Evolutionary conservation across 2,329 filamentous ascomycete genomes (phyloP), one percentile per base, ranked within the genome.

Genomic region (Sarocladium kiliense): DNA sequence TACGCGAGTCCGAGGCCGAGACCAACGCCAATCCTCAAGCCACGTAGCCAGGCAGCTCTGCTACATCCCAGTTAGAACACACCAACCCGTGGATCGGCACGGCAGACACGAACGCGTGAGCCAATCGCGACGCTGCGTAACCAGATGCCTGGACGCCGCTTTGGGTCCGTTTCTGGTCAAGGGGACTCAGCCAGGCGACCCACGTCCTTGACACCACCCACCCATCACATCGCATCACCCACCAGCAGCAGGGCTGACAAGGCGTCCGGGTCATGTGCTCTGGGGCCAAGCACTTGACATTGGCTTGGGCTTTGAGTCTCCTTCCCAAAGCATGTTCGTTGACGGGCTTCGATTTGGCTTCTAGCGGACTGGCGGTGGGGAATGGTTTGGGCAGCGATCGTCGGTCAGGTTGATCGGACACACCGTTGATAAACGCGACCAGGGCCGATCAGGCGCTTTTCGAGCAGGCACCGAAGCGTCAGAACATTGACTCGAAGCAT

Each of bases 361-460:
- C 44, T 49, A 49, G 44, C 44, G 44, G 25, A 32, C 30, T 9
- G 23, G 10, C 12, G 10, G 47, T 10, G 47, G 27, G 18, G n/a
- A 19, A 2, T 32, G 19, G 4, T 34, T 21, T 36, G 26, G 47
- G 27, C 26, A 36, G 30, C 19, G 47, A 51, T 34, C n/a, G 47
- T 51, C 27, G 36, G 47, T 51, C 27, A 51, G 47, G 47, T 36
- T 51, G 47, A 51, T 23, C 47, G 47, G 47, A 10, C 27, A 51
- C 2, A 27, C 47, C 27, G 47, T 47, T 44, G 12, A 49, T 32
- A 10, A 12, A 30, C 44, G 16, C n/a, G 11, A 27, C 10, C 11
- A 23, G 27, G 11, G 47, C 26, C n/a, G 47, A 51, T 51, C 47
- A 34, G 19, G 11, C 14, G 6, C 27, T 4, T 36, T 51, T 36